Conservation (phyloP, 1,284 basidiomycete species). For the Vanrija humicola region DNA sequence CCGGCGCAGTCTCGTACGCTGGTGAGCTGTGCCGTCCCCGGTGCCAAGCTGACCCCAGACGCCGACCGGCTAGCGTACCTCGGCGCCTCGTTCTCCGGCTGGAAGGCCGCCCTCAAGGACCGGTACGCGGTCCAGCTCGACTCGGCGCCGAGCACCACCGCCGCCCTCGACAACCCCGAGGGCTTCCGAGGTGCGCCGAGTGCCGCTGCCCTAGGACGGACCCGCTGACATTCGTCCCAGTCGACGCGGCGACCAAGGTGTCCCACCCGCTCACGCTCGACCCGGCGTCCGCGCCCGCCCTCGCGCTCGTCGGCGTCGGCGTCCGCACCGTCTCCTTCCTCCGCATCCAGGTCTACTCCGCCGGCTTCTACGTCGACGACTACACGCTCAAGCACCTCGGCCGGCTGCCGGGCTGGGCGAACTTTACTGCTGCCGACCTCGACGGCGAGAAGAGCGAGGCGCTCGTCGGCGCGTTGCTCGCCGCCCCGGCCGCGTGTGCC, state of each 20-base stretch:
- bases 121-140: constrained; percentile 4
- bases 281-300: constrained; percentile 21
- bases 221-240: constrained; percentile 3
- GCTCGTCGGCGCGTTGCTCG: constrained; percentile 5
- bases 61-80: not conserved
- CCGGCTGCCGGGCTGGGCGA: not conserved
- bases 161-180: no score
- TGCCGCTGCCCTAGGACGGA: no score
- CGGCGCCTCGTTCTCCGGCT: not conserved
- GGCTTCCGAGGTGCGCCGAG: no score
- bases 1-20: constrained; percentile 3
- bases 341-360: constrained; percentile 53
- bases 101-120: not conserved
- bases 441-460: not conserved
- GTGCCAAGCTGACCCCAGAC: constrained; percentile 1
- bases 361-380: constrained; percentile 53
- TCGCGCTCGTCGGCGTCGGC: constrained; percentile 53
- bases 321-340: constrained; percentile 56
- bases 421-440: not conserved
- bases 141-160: not conserved
- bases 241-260: constrained; percentile 46
- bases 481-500: constrained; percentile 33
- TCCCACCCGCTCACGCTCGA: constrained; percentile 39
- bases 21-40: not conserved
- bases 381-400: constrained; percentile 15